These are phyloP conservation scores for Zymoseptoria ardabiliae DNA, from an alignment of 2,329 filamentous ascomycete species.

Conservation along the genomic window DNA sequence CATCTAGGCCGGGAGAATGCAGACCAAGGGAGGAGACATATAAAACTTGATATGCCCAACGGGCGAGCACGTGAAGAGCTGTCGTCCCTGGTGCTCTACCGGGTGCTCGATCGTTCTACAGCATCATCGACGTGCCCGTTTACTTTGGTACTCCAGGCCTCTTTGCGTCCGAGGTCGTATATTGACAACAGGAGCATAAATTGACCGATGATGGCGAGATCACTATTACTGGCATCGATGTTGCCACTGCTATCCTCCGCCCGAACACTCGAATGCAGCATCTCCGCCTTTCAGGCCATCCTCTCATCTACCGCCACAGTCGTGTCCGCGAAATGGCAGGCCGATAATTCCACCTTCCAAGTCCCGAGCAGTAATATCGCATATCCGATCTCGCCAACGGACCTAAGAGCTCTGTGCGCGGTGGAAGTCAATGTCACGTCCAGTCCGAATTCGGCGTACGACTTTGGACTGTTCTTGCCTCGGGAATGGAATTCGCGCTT, in stretches of 20 bases:
- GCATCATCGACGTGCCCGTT: not conserved
- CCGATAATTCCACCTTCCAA: conserved; percentile 33
- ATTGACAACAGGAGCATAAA: not conserved
- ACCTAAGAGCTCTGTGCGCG: conserved; percentile 26
- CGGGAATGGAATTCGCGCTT: conserved; percentile 29
- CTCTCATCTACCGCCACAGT: conserved; percentile 32
- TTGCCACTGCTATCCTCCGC: not conserved
- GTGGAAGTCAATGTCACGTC: conserved; percentile 27
- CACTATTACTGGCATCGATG: conserved; percentile 1
- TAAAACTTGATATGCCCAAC: not conserved
- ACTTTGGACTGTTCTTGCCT: conserved; percentile 29
- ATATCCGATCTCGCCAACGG: conserved; percentile 34
- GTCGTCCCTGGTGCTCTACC: not conserved
- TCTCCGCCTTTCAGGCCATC: conserved; percentile 27
- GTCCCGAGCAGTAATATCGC: conserved; percentile 33
- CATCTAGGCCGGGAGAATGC: not conserved
- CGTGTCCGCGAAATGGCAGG: conserved; percentile 29
- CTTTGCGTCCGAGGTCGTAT: not conserved
- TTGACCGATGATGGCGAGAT: not conserved
- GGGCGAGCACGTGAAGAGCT: not conserved
- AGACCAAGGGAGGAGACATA: not conserved
- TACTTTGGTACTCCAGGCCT: not conserved
- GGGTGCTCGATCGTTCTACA: not conserved
- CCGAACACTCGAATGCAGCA: conserved; percentile 28
- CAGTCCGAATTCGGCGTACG: conserved; percentile 22